These are phyloP conservation scores for Aeschynomene evenia DNA, from an alignment of 306 rosid species.

Conservation along the genomic window DNA sequence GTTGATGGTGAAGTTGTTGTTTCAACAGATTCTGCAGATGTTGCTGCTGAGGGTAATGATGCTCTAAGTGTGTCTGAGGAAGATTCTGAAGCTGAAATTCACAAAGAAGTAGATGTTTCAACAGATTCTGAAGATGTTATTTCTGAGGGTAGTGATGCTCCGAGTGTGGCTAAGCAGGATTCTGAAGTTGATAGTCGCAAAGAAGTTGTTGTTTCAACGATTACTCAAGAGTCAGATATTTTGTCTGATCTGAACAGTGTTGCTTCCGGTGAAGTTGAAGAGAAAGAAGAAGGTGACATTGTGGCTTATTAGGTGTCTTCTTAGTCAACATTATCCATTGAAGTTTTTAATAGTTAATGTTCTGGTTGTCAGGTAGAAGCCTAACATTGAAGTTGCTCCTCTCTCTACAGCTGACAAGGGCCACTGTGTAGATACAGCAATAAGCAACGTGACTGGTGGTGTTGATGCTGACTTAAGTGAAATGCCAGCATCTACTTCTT, in stretches of 20 bases:
- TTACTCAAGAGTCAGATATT: neutral
- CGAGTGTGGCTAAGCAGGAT: slow-evolving; percentile 15
- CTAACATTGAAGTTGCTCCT: slow-evolving; percentile 55
- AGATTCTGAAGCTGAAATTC: neutral
- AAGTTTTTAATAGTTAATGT: slow-evolving; percentile 38
- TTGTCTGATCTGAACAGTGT: slow-evolving; percentile 21
- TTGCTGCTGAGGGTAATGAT: no score
- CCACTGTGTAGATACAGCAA: neutral
- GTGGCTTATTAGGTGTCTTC: slow-evolving; percentile 27
- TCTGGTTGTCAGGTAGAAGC: slow-evolving; percentile 47
- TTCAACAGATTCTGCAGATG: slow-evolving; percentile 15
- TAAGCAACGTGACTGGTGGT: slow-evolving; percentile 11
- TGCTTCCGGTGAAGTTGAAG: slow-evolving; percentile 32
- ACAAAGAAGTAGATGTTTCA: neutral
- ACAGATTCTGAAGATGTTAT: neutral
- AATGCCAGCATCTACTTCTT: slow-evolving; percentile 21
- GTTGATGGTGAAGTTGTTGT: slow-evolving; percentile 17
- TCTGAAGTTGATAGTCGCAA: slow-evolving; percentile 18
- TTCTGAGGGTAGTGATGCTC: slow-evolving; percentile 19
- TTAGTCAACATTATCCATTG: slow-evolving; percentile 25
- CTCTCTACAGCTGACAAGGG: slow-evolving; percentile 45
- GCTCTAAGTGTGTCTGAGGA: neutral
- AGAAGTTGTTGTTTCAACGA: slow-evolving; percentile 18
- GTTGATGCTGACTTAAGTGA: slow-evolving; percentile 10
- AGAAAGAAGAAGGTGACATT: slow-evolving; percentile 38